Conservation (phyloP, 164 flowering plant species). For the Kingdonia uniflora region DNA sequence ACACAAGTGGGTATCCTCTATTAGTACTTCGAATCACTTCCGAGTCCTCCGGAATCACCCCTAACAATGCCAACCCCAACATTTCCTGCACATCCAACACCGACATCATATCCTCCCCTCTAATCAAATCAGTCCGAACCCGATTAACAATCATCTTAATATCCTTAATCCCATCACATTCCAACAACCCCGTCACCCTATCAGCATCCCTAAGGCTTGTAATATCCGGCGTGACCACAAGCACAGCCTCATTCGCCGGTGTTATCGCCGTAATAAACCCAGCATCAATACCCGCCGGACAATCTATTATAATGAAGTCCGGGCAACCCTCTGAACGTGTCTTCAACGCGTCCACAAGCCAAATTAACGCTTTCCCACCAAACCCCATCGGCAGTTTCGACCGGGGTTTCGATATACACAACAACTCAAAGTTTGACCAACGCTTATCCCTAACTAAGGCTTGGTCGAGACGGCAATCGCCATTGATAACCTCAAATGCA, state of each 20-base stretch:
- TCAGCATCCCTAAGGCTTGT: constrained; percentile 88
- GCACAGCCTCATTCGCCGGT: constrained; percentile 92
- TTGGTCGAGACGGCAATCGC: constrained; percentile 95
- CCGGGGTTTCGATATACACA: constrained; percentile 92
- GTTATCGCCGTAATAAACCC: constrained; percentile 96
- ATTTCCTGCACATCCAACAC: constrained; percentile 94
- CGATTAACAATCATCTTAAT: constrained; percentile 96
- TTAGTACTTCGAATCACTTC: constrained; percentile 96
- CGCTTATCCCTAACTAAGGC: constrained; percentile 87
- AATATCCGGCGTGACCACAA: constrained; percentile 92
- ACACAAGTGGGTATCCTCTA: constrained; percentile 82
- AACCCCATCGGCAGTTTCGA: constrained; percentile 84
- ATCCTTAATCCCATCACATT: constrained; percentile 95
- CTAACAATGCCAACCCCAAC: constrained; percentile 80
- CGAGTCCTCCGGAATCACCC: constrained; percentile 89
- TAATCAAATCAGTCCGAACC: constrained; percentile 91
- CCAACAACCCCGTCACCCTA: constrained; percentile 82
- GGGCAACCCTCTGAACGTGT: constrained; percentile 56
- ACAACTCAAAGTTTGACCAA: constrained; percentile 82
- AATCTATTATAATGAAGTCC: constrained; percentile 80
- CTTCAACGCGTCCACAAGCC: constrained; percentile 92
- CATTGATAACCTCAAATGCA: constrained; percentile 81
- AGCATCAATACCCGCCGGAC: constrained; percentile 97
- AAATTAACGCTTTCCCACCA: constrained; percentile 77
- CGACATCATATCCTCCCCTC: constrained; percentile 99